Percentiles rank a stretch among this genome's conserved stretches.
Conservation (phyloP, 2,329 filamentous ascomycete genomes). For the Neonectria faginata region DNA sequence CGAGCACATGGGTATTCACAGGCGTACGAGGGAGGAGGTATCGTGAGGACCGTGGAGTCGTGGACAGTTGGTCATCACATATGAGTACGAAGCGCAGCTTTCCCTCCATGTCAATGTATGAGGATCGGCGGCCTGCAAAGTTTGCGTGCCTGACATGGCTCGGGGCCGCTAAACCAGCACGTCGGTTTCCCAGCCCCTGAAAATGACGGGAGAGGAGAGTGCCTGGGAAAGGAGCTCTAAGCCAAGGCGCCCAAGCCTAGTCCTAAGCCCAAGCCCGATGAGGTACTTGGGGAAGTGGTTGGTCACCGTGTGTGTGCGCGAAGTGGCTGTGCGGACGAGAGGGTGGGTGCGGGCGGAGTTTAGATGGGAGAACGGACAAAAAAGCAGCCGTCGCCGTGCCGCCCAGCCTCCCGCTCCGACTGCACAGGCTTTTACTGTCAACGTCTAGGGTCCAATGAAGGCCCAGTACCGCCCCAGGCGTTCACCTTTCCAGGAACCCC, state of each 20-base stretch:
- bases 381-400: constrained; percentile 15
- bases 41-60: background rate
- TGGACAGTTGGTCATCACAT: no score
- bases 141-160: constrained; percentile 19
- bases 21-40: background rate
- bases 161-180: constrained; percentile 9
- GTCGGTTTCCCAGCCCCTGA: constrained; percentile 19
- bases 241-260: background rate
- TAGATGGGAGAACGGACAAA: constrained; percentile 19
- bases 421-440: background rate
- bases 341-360: background rate
- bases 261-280: background rate
- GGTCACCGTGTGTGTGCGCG: background rate
- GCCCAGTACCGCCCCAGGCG: background rate
- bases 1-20: background rate
- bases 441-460: background rate
- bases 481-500: background rate
- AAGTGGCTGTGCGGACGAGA: constrained; percentile 11
- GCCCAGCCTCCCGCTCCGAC: background rate
- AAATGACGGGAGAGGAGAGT: background rate
- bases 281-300: constrained; percentile 5
- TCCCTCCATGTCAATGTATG: background rate
- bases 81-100: no score
- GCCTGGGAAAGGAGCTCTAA: background rate
- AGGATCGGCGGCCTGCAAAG: constrained; percentile 8